phyloP scores from a whole-genome alignment of 2,329 filamentous ascomycete genomes.

The Dichotomopilus funicola region DNA sequence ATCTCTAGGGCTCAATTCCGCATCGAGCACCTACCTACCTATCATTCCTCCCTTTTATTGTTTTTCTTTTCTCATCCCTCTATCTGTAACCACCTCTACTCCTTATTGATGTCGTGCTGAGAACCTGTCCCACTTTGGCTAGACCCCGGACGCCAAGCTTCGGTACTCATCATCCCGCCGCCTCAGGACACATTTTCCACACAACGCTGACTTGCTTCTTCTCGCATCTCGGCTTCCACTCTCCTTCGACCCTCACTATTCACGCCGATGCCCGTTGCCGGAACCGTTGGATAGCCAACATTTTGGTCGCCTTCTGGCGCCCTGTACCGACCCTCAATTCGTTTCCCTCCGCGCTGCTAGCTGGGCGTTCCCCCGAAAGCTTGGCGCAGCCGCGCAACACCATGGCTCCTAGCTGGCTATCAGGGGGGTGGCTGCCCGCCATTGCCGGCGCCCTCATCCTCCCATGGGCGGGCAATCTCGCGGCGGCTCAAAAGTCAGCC shows the following conservation, averaged over 20 bases:
- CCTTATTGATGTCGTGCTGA: neutral
- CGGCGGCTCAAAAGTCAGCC: slow-evolving; percentile 45
- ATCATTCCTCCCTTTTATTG: no score
- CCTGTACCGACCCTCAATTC: neutral
- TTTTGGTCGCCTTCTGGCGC: neutral
- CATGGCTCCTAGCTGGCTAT: slow-evolving; percentile 20
- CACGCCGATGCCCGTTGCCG: slow-evolving; percentile 15
- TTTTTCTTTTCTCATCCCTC: no score
- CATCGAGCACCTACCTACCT: no score
- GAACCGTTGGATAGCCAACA: slow-evolving; percentile 16
- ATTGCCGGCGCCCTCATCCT: slow-evolving; percentile 34
- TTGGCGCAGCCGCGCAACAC: slow-evolving; percentile 12
- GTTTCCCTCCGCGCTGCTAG: neutral
- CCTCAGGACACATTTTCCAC: slow-evolving; percentile 19
- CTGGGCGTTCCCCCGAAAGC: slow-evolving; percentile 2
- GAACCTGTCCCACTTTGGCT: slow-evolving; percentile 4
- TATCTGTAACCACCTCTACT: no score
- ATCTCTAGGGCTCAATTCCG: no score
- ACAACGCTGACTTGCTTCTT: neutral
- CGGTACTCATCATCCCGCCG: slow-evolving; percentile 16
- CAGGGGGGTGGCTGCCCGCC: slow-evolving; percentile 23
- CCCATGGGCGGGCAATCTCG: slow-evolving; percentile 35
- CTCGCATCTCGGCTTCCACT: neutral
- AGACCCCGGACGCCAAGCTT: slow-evolving; percentile 14
- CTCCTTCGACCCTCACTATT: neutral